Conservation (phyloP, 176 grass and related monocot genomes). For the Calamus simplicifolius region DNA sequence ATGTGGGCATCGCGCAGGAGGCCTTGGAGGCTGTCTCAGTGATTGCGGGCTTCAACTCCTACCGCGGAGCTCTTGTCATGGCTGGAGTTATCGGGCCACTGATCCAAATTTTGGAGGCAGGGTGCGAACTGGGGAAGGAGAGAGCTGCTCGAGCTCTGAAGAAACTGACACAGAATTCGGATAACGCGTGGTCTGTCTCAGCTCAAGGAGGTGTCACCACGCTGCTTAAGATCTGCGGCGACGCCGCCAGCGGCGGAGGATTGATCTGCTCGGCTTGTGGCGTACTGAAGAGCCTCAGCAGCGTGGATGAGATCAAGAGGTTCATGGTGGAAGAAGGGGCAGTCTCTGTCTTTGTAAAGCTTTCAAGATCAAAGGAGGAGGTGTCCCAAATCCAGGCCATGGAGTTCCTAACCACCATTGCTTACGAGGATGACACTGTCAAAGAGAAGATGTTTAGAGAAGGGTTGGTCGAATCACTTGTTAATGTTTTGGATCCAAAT, state of each 20-base stretch:
- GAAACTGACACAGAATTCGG: slow-evolving; percentile 70
- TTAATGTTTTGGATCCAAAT: slow-evolving; percentile 38
- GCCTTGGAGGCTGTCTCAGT: slow-evolving; percentile 41
- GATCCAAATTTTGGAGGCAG: slow-evolving; percentile 40
- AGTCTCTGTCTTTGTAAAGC: slow-evolving; percentile 40
- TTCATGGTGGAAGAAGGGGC: slow-evolving; percentile 70
- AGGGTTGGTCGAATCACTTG: slow-evolving; percentile 41
- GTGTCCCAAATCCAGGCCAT: slow-evolving; percentile 44
- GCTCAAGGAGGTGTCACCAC: slow-evolving; percentile 74
- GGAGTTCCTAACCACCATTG: slow-evolving; percentile 51
- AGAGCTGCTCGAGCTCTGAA: slow-evolving; percentile 47
- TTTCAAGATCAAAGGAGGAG: slow-evolving; percentile 38
- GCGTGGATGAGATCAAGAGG: slow-evolving; percentile 69
- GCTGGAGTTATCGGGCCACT: slow-evolving; percentile 47
- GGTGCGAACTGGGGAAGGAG: slow-evolving; percentile 29
- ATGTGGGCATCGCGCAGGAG: slow-evolving; percentile 36
- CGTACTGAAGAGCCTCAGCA: slow-evolving; percentile 61
- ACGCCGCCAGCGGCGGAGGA: slow-evolving; percentile 22
- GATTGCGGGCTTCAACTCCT: slow-evolving; percentile 44
- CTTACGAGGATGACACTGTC: slow-evolving; percentile 20
- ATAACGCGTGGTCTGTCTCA: slow-evolving; percentile 84
- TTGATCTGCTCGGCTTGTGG: slow-evolving; percentile 48
- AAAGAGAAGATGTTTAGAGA: slow-evolving; percentile 20
- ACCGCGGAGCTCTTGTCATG: slow-evolving; percentile 42
- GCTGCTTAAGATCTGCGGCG: slow-evolving; percentile 48